These are phyloP conservation scores for Mycena chlorophos DNA, from an alignment of 768 basidiomycete genomes.

Conservation along the genomic window DNA sequence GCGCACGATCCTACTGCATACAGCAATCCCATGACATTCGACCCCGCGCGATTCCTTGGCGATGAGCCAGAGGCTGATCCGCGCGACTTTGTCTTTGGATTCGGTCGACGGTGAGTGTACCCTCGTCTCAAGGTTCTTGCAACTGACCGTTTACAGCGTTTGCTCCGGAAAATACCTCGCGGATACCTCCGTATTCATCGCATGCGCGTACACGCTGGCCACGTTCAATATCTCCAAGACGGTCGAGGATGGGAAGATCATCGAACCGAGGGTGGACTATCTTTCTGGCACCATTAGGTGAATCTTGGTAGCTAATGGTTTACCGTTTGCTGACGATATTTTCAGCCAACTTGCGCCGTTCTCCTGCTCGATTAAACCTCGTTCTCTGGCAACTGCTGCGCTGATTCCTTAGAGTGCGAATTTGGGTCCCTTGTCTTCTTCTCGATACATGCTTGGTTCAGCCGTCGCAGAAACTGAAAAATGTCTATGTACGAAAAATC, in stretches of 20 bases:
- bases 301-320: too few relatives aligned
- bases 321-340: too few relatives aligned
- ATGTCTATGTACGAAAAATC: too few relatives aligned
- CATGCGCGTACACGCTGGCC: slow-evolving; percentile 35
- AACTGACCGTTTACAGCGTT: background rate
- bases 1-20: slow-evolving; percentile 14
- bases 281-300: too few relatives aligned
- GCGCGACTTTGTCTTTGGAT: slow-evolving; percentile 25
- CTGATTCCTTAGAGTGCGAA: too few relatives aligned
- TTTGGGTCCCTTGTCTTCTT: too few relatives aligned
- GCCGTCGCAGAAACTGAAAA: too few relatives aligned
- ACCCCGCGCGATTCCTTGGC: slow-evolving; percentile 11
- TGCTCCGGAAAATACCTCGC: slow-evolving; percentile 33
- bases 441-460: too few relatives aligned
- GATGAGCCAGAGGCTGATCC: slow-evolving; percentile 22
- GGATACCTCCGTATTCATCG: slow-evolving; percentile 33
- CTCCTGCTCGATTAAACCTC: too few relatives aligned
- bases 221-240: slow-evolving; percentile 36
- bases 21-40: slow-evolving; percentile 10
- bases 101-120: slow-evolving; percentile 22
- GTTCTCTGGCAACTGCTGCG: too few relatives aligned
- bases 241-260: slow-evolving; percentile 20
- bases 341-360: too few relatives aligned
- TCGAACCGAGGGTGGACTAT: slow-evolving; percentile 35
- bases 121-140: background rate